These are phyloP conservation scores for Maudiozyma bulderi DNA, from an alignment of 805 yeast species.

Conservation along the genomic window DNA sequence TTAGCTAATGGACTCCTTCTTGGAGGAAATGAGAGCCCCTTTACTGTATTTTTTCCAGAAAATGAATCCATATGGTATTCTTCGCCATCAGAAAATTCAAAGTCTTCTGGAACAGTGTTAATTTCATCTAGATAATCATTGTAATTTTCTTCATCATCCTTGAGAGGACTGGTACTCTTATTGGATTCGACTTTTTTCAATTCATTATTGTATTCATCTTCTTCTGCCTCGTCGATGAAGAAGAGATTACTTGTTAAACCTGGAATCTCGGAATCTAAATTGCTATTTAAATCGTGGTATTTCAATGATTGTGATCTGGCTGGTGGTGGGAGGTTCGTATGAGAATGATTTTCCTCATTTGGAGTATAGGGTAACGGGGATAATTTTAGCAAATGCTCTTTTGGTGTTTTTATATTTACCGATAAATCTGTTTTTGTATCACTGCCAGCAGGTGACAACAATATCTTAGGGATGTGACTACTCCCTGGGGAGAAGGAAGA, in stretches of 20 bases:
- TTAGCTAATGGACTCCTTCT: conserved; percentile 5
- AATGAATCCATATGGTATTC: not conserved
- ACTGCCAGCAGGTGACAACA: not conserved
- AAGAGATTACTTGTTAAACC: conserved; percentile 25
- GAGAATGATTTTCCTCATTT: not conserved
- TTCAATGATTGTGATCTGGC: conserved; percentile 26
- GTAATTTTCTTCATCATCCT: conserved; percentile 39
- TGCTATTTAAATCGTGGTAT: conserved; percentile 31
- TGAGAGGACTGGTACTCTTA: conserved; percentile 6
- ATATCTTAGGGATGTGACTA: not conserved
- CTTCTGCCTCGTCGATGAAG: conserved; percentile 29
- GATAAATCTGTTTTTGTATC: not conserved
- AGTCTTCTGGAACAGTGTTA: conserved; percentile 40
- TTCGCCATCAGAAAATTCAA: conserved; percentile 20
- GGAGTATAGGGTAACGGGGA: not conserved
- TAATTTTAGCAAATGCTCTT: not conserved
- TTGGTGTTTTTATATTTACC: not conserved
- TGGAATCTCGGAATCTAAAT: conserved; percentile 31
- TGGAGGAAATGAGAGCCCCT: not conserved
- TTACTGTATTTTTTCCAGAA: not conserved
- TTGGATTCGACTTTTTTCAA: conserved; percentile 10
- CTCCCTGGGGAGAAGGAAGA: not conserved
- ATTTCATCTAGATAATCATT: conserved; percentile 43
- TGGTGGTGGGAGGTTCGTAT: conserved; percentile 14
- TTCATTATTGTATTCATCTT: conserved; percentile 23